Evolutionary conservation across 768 basidiomycete genomes (phyloP).

Genomic region (Phylloporus scabripes): DNA sequence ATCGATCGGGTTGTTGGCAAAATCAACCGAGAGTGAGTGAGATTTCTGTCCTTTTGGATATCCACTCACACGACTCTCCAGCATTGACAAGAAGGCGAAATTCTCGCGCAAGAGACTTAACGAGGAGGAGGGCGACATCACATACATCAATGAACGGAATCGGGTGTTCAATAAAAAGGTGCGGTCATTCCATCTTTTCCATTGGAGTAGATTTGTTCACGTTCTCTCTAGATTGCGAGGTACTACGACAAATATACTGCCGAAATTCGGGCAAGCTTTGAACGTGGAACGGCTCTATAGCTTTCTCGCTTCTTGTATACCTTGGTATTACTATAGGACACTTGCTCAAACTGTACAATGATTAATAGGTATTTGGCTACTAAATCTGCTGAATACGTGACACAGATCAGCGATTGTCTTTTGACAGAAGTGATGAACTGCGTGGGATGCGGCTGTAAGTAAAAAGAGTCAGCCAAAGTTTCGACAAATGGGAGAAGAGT

Average conservation of each 20-base stretch:
- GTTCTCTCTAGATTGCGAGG: constrained; percentile 63
- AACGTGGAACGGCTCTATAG: constrained; percentile 89
- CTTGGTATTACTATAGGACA: constrained; percentile 6
- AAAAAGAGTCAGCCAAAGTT: not conserved
- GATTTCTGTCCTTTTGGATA: not conserved
- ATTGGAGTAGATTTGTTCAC: not conserved
- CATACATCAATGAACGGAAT: constrained; percentile 98
- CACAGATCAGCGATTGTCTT: too few species aligned
- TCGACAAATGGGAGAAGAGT: not conserved
- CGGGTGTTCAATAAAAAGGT: constrained; percentile 98
- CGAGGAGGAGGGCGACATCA: constrained; percentile 94
- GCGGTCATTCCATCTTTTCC: constrained; percentile 1
- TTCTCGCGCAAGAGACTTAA: constrained; percentile 86
- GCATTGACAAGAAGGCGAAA: constrained; percentile 85
- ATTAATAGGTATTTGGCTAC: not conserved
- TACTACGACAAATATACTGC: constrained; percentile 97
- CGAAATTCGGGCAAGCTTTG: constrained; percentile 96
- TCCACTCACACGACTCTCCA: constrained; percentile 26
- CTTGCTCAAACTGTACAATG: constrained; percentile 4
- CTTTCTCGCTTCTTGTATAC: constrained; percentile 7
- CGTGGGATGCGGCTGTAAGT: not conserved
- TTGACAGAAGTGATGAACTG: not conserved
- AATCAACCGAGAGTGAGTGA: constrained; percentile 86
- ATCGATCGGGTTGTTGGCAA: constrained; percentile 89
- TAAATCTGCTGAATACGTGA: not conserved